A percentile compares a stretch with the other conserved stretches of the same genome.
Evolutionary conservation across 345 rosid species (phyloP).

Genomic region (Eucalyptus erythrocorys): DNA sequence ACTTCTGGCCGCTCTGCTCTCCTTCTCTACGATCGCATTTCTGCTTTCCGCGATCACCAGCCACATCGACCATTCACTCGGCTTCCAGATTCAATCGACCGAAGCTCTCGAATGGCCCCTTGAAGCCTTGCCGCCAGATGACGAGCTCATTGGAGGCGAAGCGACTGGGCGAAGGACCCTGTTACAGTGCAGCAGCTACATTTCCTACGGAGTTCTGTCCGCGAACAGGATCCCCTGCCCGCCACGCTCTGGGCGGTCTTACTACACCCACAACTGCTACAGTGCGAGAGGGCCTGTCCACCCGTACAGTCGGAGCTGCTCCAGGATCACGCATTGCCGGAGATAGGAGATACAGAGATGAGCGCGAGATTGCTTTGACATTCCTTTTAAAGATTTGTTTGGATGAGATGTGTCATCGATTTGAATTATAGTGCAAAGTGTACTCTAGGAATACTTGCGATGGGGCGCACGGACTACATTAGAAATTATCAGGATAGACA

Average conservation of each 20-base stretch:
- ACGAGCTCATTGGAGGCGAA: neutral
- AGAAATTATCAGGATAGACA: neutral
- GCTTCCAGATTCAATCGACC: neutral
- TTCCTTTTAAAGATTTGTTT: neutral
- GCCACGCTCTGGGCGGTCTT: slow-evolving; percentile 85
- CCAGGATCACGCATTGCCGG: slow-evolving; percentile 70
- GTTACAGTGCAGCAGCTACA: slow-evolving; percentile 14
- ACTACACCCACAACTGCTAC: slow-evolving; percentile 76
- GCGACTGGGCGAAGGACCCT: neutral
- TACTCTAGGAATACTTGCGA: neutral
- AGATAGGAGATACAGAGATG: slow-evolving; percentile 8
- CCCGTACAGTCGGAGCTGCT: slow-evolving; percentile 73
- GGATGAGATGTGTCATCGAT: neutral
- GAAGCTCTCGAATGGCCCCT: neutral
- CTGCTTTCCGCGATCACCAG: neutral
- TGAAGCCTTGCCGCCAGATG: neutral
- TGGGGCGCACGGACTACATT: neutral
- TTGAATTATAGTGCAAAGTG: neutral
- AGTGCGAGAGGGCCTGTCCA: slow-evolving; percentile 43
- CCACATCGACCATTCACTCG: neutral
- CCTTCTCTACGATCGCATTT: neutral
- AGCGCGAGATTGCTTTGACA: neutral
- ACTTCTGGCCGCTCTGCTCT: neutral
- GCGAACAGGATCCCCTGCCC: slow-evolving; percentile 87
- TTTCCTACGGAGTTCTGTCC: slow-evolving; percentile 78